Conservation (phyloP, 139 green algal species). For the Coccomyxa sp. region DNA sequence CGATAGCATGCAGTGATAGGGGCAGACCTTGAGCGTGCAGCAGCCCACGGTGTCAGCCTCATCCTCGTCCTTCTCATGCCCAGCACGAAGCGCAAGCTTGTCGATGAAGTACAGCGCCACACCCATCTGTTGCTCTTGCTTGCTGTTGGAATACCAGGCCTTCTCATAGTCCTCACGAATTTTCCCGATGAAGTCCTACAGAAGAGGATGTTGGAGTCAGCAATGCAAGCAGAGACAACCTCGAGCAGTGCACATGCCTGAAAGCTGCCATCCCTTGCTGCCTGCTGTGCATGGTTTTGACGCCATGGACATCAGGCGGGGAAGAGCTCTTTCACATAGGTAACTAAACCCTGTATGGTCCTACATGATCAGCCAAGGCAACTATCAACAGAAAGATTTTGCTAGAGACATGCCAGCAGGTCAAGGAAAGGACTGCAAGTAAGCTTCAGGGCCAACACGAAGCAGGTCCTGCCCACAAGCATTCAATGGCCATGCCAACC, state of each 20-base stretch:
- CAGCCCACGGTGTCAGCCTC: conserved; percentile 99
- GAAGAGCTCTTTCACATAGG: not conserved
- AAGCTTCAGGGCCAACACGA: too few relatives aligned
- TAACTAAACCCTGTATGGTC: not conserved
- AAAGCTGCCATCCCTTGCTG: too few relatives aligned
- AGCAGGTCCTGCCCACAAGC: too few relatives aligned
- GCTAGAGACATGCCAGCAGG: too few relatives aligned
- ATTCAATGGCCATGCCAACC: too few relatives aligned
- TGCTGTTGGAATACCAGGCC: conserved; percentile 55
- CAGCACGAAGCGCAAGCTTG: conserved; percentile 94
- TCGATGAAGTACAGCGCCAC: conserved; percentile 97
- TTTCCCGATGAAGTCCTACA: conserved; percentile 12
- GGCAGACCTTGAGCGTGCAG: conserved; percentile 87
- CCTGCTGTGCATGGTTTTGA: not conserved
- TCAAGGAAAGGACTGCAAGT: too few relatives aligned
- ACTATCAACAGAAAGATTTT: too few relatives aligned
- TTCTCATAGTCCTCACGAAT: conserved; percentile 24
- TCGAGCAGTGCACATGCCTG: not conserved
- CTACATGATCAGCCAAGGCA: not conserved
- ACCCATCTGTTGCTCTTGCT: conserved; percentile 80
- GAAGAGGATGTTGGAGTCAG: not conserved
- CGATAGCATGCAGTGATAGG: not conserved
- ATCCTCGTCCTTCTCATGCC: conserved; percentile 97
- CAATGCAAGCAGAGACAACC: not conserved
- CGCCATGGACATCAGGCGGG: not conserved